A percentile compares a stretch with the other conserved stretches of the same genome.
These are phyloP conservation scores for Stachybotrys chartarum DNA, from an alignment of 2,329 filamentous ascomycete species.

Conservation along the genomic window DNA sequence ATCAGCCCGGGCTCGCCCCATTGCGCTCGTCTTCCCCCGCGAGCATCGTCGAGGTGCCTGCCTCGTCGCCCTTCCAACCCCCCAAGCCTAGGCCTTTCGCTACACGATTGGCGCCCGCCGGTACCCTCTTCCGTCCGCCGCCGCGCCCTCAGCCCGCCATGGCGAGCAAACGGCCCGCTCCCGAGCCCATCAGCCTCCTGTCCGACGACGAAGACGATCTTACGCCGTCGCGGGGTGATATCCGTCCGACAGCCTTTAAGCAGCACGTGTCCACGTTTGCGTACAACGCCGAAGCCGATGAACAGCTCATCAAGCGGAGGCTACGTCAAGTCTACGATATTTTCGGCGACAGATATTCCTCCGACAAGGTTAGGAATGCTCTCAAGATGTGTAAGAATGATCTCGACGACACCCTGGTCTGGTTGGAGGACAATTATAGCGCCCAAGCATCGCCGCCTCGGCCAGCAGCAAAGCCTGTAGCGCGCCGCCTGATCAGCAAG, in stretches of 20 bases:
- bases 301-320: constrained; percentile 7
- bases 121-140: constrained; percentile 60
- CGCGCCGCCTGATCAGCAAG: constrained; percentile 23
- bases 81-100: constrained; percentile 28
- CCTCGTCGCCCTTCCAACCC: constrained; percentile 70
- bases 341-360: constrained; percentile 20
- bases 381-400: constrained; percentile 23
- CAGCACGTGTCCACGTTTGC: constrained; percentile 28
- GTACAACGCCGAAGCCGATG: constrained; percentile 39
- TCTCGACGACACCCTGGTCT: constrained; percentile 25
- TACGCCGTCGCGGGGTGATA: constrained; percentile 51
- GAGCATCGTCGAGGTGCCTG: constrained; percentile 66
- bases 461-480: constrained; percentile 13
- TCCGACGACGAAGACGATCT: constrained; percentile 39
- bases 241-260: constrained; percentile 52
- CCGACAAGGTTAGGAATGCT: constrained; percentile 23
- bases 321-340: constrained; percentile 29
- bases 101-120: constrained; percentile 65
- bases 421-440: constrained; percentile 14
- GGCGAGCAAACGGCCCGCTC: constrained; percentile 26
- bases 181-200: constrained; percentile 37
- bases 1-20: constrained; percentile 26
- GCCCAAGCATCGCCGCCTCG: constrained; percentile 3
- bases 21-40: constrained; percentile 34
- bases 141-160: constrained; percentile 16